These are phyloP conservation scores for Pestalotiopsis sp. DNA, from an alignment of 2,329 filamentous ascomycete species.

Conservation along the genomic window DNA sequence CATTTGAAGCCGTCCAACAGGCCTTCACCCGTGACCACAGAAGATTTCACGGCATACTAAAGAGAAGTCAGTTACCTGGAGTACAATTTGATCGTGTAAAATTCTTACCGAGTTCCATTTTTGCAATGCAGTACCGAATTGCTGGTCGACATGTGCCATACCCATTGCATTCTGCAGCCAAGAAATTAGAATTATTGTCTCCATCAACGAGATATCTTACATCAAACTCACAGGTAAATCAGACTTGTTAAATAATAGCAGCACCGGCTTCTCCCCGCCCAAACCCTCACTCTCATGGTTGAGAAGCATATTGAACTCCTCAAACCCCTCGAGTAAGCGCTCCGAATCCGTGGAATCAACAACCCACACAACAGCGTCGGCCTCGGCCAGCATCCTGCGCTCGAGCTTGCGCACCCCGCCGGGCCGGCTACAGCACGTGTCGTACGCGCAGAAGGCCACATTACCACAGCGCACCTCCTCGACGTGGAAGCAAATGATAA, in stretches of 20 bases:
- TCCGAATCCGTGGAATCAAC: background rate
- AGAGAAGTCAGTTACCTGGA: background rate
- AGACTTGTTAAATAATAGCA: background rate
- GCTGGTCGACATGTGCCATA: background rate
- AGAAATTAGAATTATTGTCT: background rate
- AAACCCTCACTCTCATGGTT: background rate
- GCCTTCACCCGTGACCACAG: background rate
- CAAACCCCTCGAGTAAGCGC: background rate
- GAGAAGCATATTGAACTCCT: background rate
- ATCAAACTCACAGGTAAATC: background rate
- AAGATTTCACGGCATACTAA: background rate
- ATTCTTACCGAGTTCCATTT: background rate
- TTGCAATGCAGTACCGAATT: background rate
- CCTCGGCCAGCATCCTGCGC: background rate
- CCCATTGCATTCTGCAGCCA: background rate
- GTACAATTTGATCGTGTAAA: background rate
- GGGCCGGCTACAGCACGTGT: background rate
- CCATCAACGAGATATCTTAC: too few relatives aligned
- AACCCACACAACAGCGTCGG: background rate
- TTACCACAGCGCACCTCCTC: background rate
- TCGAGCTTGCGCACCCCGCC: background rate
- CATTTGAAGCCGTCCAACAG: background rate
- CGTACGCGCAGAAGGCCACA: background rate
- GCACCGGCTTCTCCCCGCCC: background rate
- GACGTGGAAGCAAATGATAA: background rate